phyloP scores from a whole-genome alignment of 2,329 filamentous ascomycete genomes.

The Raffaelea arxii region DNA sequence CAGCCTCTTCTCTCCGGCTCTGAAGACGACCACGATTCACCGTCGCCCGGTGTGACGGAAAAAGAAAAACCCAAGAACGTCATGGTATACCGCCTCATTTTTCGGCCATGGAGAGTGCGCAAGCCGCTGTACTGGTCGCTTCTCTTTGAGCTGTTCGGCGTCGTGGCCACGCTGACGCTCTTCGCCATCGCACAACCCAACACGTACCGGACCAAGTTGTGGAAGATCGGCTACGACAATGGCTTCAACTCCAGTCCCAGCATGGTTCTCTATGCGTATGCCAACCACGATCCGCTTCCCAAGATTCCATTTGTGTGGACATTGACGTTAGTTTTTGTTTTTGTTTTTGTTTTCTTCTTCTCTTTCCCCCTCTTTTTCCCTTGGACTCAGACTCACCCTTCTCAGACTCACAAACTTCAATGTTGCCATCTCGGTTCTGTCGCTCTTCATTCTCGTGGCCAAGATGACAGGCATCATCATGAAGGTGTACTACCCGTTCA shows the following conservation, averaged over 20 bases:
- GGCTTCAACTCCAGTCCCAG: slow-evolving; percentile 66
- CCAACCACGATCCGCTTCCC: slow-evolving; percentile 56
- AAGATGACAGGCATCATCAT: slow-evolving; percentile 63
- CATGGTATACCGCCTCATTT: slow-evolving; percentile 46
- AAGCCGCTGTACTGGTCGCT: slow-evolving; percentile 54
- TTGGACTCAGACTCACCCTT: slow-evolving; percentile 47
- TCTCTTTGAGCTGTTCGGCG: slow-evolving; percentile 53
- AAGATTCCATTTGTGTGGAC: slow-evolving; percentile 64
- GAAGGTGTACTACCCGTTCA: slow-evolving; percentile 58
- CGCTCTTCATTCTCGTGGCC: slow-evolving; percentile 64
- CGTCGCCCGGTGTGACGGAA: too few species aligned
- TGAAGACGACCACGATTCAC: background rate
- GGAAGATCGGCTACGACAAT: slow-evolving; percentile 61
- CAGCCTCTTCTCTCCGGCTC: background rate
- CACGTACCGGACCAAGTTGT: slow-evolving; percentile 61
- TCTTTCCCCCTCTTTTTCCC: background rate
- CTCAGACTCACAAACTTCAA: slow-evolving; percentile 64
- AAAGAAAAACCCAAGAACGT: background rate
- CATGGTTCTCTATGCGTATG: slow-evolving; percentile 61
- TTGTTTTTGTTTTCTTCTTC: background rate
- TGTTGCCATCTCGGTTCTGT: slow-evolving; percentile 64
- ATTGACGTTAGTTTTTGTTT: slow-evolving; percentile 45
- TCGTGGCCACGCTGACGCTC: slow-evolving; percentile 57
- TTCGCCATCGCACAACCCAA: slow-evolving; percentile 67
- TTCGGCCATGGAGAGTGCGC: slow-evolving; percentile 47